Evolutionary conservation across 257 asterid species (phyloP).

Genomic region (Nicotiana tomentosiformis): DNA sequence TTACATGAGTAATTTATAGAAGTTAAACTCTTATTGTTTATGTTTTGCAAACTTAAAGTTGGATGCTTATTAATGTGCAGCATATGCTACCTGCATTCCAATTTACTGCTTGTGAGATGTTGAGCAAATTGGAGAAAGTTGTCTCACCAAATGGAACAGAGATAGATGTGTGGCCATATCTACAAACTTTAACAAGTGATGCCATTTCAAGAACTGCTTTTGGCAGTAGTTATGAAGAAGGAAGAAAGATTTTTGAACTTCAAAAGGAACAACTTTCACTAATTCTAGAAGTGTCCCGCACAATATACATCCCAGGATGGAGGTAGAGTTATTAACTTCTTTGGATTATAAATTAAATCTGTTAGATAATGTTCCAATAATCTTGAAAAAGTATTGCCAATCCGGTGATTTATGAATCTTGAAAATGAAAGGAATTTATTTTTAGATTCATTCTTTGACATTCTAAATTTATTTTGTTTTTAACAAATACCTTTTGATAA

Average conservation of each 20-base stretch:
- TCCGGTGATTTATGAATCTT: background rate
- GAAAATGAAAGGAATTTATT: background rate
- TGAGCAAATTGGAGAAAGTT: constrained; percentile 9
- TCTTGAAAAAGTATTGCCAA: background rate
- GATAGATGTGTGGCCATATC: constrained; percentile 16
- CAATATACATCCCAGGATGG: constrained; percentile 12
- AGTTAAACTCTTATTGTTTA: background rate
- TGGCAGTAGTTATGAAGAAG: constrained; percentile 13
- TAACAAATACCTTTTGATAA: background rate
- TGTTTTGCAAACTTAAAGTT: background rate
- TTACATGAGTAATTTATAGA: background rate
- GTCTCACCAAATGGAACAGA: background rate
- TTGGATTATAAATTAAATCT: background rate
- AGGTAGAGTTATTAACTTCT: background rate
- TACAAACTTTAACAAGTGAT: constrained; percentile 18
- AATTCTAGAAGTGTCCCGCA: background rate
- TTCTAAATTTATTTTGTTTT: background rate
- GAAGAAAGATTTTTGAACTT: constrained; percentile 11
- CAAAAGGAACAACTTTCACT: constrained; percentile 7
- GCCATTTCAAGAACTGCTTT: constrained; percentile 19
- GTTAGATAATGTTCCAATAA: background rate
- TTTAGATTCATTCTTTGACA: background rate
- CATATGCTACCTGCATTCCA: constrained; percentile 17
- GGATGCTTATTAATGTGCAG: background rate
- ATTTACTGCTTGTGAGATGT: background rate